A percentile compares a stretch with the other conserved stretches of the same genome.
These are phyloP conservation scores for Corymbia citriodora DNA, from an alignment of 441 rosid species.

Conservation along the genomic window DNA sequence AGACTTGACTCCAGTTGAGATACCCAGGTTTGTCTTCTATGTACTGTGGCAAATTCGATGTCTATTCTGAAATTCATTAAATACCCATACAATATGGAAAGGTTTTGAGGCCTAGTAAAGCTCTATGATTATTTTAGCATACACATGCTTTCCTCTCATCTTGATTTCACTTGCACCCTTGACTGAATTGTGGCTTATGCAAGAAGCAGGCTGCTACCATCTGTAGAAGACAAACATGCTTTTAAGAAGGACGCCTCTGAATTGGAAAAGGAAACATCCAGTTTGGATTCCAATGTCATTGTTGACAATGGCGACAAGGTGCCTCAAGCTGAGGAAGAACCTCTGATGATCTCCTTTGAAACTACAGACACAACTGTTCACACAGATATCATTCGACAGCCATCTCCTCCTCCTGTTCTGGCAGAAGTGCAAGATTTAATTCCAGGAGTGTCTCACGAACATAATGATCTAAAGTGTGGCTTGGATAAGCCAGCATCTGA, in stretches of 20 bases:
- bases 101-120: not conserved
- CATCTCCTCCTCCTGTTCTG: conserved; percentile 94
- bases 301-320: conserved; percentile 26
- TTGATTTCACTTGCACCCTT: not conserved
- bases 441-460: conserved; percentile 42
- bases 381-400: conserved; percentile 60
- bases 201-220: conserved; percentile 41
- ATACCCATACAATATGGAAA: not conserved
- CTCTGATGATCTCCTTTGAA: conserved; percentile 87
- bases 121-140: not conserved
- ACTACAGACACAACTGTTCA: conserved; percentile 41
- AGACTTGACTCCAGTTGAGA: conserved; percentile 71
- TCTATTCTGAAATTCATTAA: not conserved
- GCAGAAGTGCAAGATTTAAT: conserved; percentile 88
- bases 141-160: not conserved
- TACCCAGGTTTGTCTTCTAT: conserved; percentile 59
- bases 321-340: conserved; percentile 43
- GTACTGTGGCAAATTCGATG: not conserved
- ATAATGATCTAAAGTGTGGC: conserved; percentile 32
- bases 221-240: conserved; percentile 29
- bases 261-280: conserved; percentile 35
- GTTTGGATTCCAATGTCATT: conserved; percentile 20
- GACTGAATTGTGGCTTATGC: not conserved
- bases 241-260: conserved; percentile 25
- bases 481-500: conserved; percentile 49